phyloP scores from a whole-genome alignment of 2,329 filamentous ascomycete genomes.

The Celoporthe dispersa region DNA sequence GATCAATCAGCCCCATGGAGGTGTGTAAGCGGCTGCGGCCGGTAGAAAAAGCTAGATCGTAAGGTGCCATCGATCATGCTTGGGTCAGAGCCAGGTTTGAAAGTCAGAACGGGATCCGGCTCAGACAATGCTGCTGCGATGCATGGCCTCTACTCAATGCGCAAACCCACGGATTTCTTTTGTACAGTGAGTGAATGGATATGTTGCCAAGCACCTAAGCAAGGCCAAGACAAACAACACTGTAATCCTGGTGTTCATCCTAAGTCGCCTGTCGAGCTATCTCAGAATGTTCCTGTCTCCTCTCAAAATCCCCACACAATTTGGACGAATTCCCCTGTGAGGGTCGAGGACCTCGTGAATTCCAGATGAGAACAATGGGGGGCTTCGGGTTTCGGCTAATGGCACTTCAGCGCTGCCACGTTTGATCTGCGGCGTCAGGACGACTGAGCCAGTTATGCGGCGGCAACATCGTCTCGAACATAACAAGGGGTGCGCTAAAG shows the following conservation, averaged over 20 bases:
- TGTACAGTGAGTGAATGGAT: not conserved
- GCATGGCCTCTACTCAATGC: not conserved
- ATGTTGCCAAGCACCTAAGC: not conserved
- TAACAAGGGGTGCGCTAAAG: not conserved
- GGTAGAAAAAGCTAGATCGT: not conserved
- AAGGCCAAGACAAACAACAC: not conserved
- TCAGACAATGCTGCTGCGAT: not conserved
- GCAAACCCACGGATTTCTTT: not conserved
- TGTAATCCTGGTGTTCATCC: not conserved
- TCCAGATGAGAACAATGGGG: not conserved
- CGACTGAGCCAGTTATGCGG: not conserved
- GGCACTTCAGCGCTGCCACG: slow-evolving; percentile 7
- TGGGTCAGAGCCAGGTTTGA: not conserved
- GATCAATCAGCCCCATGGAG: slow-evolving; percentile 2
- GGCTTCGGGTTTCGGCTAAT: slow-evolving; percentile 1
- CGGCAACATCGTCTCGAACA: not conserved
- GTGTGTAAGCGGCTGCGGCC: not conserved
- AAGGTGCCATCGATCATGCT: not conserved
- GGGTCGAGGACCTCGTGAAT: not conserved
- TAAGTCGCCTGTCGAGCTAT: not conserved
- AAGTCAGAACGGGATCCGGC: not conserved
- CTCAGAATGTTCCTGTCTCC: not conserved
- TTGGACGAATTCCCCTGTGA: slow-evolving; percentile 14
- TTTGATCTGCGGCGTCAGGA: slow-evolving; percentile 29
- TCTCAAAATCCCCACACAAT: not conserved